Percentiles rank a stretch among this genome's conserved stretches.
phyloP scores from a whole-genome alignment of 768 basidiomycete genomes.

The Lactarius sanguifluus region DNA sequence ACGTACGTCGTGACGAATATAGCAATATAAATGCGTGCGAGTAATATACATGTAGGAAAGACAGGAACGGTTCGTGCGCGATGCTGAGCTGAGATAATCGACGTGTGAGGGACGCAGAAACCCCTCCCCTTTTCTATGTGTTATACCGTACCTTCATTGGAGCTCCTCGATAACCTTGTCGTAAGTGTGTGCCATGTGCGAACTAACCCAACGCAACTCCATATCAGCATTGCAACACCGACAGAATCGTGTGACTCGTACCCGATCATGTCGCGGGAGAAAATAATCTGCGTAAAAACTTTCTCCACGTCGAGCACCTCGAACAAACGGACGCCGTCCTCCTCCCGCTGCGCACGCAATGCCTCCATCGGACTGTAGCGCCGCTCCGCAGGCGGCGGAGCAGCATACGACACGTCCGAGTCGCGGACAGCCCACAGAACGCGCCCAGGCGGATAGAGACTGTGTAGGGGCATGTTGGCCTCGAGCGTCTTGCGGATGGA shows the following conservation, averaged over 20 bases:
- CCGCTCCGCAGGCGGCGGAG: constrained; percentile 36
- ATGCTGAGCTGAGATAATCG: not conserved
- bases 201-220: constrained; percentile 39
- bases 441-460: constrained; percentile 74
- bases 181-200: constrained; percentile 81
- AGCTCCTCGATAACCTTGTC: constrained; percentile 73
- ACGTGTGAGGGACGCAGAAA: not conserved
- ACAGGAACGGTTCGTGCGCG: not conserved
- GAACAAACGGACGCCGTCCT: constrained; percentile 67
- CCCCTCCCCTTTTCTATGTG: not conserved
- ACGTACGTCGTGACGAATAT: constrained; percentile 12
- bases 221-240: constrained; percentile 7
- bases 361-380: constrained; percentile 17
- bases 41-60: not conserved
- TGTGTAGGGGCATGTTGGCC: constrained; percentile 73
- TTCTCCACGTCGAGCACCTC: constrained; percentile 75
- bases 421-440: constrained; percentile 81
- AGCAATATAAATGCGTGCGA: constrained; percentile 6
- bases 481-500: constrained; percentile 81
- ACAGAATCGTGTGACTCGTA: constrained; percentile 35
- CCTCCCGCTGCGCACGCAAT: constrained; percentile 32
- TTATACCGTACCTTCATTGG: constrained; percentile 2
- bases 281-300: constrained; percentile 79
- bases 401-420: constrained; percentile 61
- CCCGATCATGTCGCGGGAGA: constrained; percentile 82